These are phyloP conservation scores for Craterostigma plantagineum DNA, from an alignment of 257 asterid genomes.

Conservation along the genomic window DNA sequence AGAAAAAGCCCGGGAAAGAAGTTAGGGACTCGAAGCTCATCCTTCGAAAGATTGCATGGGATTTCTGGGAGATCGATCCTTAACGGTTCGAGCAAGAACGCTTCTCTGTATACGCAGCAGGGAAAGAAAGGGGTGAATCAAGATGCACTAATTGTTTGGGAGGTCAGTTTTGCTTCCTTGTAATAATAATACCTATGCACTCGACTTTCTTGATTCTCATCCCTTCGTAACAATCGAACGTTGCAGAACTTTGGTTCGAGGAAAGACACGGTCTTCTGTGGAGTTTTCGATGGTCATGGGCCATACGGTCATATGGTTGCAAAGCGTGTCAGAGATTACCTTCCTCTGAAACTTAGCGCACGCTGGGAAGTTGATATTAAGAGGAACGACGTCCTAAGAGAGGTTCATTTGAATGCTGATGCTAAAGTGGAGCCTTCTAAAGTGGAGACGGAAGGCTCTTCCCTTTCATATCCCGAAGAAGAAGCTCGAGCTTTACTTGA, in stretches of 20 bases:
- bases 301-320: constrained; percentile 95
- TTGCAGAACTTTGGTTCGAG: constrained; percentile 86
- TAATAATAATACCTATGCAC: no score
- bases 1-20: constrained; percentile 30
- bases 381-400: constrained; percentile 46
- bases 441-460: no score
- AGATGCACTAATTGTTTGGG: constrained; percentile 98
- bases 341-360: constrained; percentile 65
- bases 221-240: constrained; percentile 12
- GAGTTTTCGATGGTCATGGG: constrained; percentile 90
- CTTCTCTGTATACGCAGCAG: constrained; percentile 67
- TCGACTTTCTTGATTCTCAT: no score
- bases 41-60: constrained; percentile 53
- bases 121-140: constrained; percentile 93
- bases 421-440: no score
- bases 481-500: no score
- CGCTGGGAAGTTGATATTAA: constrained; percentile 63
- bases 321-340: constrained; percentile 71
- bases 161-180: no score
- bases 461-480: no score
- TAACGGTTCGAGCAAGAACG: constrained; percentile 70
- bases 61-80: constrained; percentile 66
- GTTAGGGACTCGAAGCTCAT: constrained; percentile 43
- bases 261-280: constrained; percentile 79
- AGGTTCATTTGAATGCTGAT: no score